A percentile compares a stretch with the other conserved stretches of the same genome.
Conservation (phyloP, 805 yeast genomes). For the Monosporozyma siamensis region DNA sequence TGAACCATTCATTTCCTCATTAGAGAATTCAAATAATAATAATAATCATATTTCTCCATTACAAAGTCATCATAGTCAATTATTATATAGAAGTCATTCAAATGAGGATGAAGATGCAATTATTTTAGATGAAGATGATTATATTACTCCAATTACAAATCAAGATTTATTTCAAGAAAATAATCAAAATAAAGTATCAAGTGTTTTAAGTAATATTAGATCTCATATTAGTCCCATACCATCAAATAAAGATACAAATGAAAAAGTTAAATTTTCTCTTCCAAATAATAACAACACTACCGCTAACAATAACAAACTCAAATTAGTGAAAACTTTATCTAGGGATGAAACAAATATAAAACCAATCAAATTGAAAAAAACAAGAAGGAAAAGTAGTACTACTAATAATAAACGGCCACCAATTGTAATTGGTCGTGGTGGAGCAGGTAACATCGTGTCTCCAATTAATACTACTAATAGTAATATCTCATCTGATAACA, state of each 20-base stretch:
- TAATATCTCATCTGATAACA: neutral
- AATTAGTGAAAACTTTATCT: neutral
- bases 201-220: slow-evolving; percentile 1
- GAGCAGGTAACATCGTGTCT: slow-evolving; percentile 30
- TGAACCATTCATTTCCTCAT: neutral
- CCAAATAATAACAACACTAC: neutral
- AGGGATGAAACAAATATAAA: neutral
- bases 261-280: neutral
- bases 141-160: slow-evolving; percentile 5
- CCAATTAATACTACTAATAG: slow-evolving; percentile 11
- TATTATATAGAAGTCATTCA: too few relatives aligned
- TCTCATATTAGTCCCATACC: slow-evolving; percentile 1
- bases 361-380: neutral
- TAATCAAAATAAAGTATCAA: slow-evolving; percentile 1
- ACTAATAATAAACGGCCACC: slow-evolving; percentile 2
- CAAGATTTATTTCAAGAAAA: slow-evolving; percentile 3
- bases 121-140: slow-evolving; percentile 4
- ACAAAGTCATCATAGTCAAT: too few relatives aligned
- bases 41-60: too few relatives aligned
- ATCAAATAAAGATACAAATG: neutral
- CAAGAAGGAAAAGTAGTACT: neutral
- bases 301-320: neutral
- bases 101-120: neutral
- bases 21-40: too few relatives aligned
- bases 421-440: slow-evolving; percentile 29